A percentile compares a stretch with the other conserved stretches of the same genome.
phyloP scores from a whole-genome alignment of 2,329 filamentous ascomycete species.

The Aureobasidium sp. region DNA sequence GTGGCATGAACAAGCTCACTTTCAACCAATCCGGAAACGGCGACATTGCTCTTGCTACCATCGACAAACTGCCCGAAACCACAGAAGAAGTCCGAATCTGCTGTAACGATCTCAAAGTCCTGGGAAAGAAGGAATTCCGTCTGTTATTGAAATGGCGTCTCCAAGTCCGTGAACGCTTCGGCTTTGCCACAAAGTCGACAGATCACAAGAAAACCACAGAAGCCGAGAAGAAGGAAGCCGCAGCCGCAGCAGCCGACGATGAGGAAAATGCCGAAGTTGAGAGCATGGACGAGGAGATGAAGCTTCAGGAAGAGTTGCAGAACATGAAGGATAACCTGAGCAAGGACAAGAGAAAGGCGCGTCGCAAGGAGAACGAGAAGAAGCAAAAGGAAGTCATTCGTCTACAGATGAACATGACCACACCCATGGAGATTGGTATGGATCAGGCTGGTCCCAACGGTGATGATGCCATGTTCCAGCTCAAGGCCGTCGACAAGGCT shows the following conservation, averaged over 20 bases:
- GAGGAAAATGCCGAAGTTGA: conserved; percentile 81
- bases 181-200: conserved; percentile 56
- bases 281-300: conserved; percentile 94
- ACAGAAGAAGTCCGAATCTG: conserved; percentile 82
- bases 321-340: conserved; percentile 82
- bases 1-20: conserved; percentile 82
- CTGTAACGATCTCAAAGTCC: conserved; percentile 86
- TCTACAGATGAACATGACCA: conserved; percentile 97
- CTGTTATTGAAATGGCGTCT: conserved; percentile 89
- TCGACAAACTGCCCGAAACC: conserved; percentile 88
- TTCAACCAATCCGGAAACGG: conserved; percentile 80
- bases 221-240: conserved; percentile 42
- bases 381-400: conserved; percentile 96
- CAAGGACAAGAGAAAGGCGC: conserved; percentile 82
- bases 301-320: conserved; percentile 89
- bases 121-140: conserved; percentile 96
- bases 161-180: conserved; percentile 90
- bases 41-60: conserved; percentile 86
- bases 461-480: conserved; percentile 85
- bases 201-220: conserved; percentile 26
- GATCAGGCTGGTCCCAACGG: conserved; percentile 84
- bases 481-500: conserved; percentile 84
- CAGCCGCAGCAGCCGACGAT: conserved; percentile 47
- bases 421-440: conserved; percentile 95
- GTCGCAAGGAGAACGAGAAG: conserved; percentile 89